A percentile compares a stretch with the other conserved stretches of the same genome.
These are phyloP conservation scores for Sporisorium graminicola DNA, from an alignment of 1,284 basidiomycete genomes.

Conservation along the genomic window DNA sequence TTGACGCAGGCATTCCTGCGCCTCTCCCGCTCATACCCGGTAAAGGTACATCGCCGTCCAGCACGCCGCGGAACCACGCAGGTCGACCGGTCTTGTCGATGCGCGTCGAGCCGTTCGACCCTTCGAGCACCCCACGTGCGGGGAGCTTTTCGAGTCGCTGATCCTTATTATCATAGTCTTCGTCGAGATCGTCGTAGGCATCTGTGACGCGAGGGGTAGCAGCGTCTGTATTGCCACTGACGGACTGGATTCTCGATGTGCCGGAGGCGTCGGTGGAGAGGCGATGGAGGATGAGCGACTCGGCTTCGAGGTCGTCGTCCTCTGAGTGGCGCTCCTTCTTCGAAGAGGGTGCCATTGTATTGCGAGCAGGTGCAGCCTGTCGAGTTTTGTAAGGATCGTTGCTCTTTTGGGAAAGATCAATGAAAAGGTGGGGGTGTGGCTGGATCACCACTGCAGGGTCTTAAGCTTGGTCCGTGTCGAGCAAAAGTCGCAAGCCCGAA, in stretches of 20 bases:
- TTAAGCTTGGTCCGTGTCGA: background rate
- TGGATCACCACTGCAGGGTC: conserved; percentile 16
- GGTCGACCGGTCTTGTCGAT: conserved; percentile 63
- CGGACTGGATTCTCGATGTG: conserved; percentile 25
- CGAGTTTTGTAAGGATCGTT: background rate
- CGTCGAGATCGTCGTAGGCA: conserved; percentile 49
- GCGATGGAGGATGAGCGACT: conserved; percentile 51
- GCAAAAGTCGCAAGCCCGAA: background rate
- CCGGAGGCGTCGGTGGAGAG: conserved; percentile 44
- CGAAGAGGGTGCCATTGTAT: conserved; percentile 9
- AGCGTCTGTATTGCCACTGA: conserved; percentile 9
- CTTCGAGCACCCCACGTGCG: conserved; percentile 35
- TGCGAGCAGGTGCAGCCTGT: background rate
- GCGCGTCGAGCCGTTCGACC: conserved; percentile 36
- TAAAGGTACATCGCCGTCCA: conserved; percentile 36
- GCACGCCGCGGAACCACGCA: conserved; percentile 50
- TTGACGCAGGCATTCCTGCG: conserved; percentile 40
- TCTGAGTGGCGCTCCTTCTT: conserved; percentile 34
- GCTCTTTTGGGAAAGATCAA: background rate
- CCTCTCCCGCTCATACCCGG: conserved; percentile 26
- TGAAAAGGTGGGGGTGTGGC: background rate
- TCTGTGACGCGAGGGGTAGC: conserved; percentile 34
- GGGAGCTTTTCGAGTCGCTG: conserved; percentile 34
- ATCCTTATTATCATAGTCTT: conserved; percentile 27
- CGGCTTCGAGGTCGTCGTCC: conserved; percentile 51